These are phyloP conservation scores for Kalmusia sp. DNA, from an alignment of 2,329 filamentous ascomycete genomes.

Conservation along the genomic window DNA sequence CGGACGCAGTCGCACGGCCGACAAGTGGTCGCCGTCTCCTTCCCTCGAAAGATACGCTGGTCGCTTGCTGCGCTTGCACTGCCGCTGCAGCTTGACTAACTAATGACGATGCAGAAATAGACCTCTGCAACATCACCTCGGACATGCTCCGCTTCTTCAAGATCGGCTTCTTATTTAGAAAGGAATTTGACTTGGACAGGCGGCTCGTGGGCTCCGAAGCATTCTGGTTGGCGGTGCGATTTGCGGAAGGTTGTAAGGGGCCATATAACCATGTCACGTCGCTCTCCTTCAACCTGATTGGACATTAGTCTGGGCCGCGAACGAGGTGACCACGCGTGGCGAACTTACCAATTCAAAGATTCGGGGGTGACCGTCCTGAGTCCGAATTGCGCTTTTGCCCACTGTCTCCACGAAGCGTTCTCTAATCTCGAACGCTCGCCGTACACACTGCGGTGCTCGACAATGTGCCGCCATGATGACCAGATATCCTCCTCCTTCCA, in stretches of 20 bases:
- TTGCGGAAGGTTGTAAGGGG: slow-evolving; percentile 78
- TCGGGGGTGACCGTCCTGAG: slow-evolving; percentile 89
- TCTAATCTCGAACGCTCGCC: slow-evolving; percentile 83
- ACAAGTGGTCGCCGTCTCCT: slow-evolving; percentile 62
- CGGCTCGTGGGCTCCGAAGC: slow-evolving; percentile 60
- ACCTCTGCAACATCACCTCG: slow-evolving; percentile 90
- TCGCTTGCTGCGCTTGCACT: slow-evolving; percentile 82
- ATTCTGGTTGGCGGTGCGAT: slow-evolving; percentile 58
- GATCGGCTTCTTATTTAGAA: slow-evolving; percentile 84
- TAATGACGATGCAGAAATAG: slow-evolving; percentile 85
- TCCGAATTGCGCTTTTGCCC: slow-evolving; percentile 90
- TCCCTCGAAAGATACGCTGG: slow-evolving; percentile 51
- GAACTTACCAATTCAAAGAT: slow-evolving; percentile 85
- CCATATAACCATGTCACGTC: slow-evolving; percentile 98
- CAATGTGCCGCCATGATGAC: slow-evolving; percentile 95
- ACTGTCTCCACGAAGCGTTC: slow-evolving; percentile 96
- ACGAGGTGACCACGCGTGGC: slow-evolving; percentile 18
- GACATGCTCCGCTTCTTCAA: slow-evolving; percentile 97
- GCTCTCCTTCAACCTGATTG: slow-evolving; percentile 88
- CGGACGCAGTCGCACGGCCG: slow-evolving; percentile 67
- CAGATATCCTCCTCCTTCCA: slow-evolving; percentile 97
- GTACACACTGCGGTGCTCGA: slow-evolving; percentile 79
- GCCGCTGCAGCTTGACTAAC: slow-evolving; percentile 88
- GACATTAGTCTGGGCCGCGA: slow-evolving; percentile 35
- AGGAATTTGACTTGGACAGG: slow-evolving; percentile 69